Conservation (phyloP, 495 filamentous ascomycete species). For the Bacidia rubella region DNA sequence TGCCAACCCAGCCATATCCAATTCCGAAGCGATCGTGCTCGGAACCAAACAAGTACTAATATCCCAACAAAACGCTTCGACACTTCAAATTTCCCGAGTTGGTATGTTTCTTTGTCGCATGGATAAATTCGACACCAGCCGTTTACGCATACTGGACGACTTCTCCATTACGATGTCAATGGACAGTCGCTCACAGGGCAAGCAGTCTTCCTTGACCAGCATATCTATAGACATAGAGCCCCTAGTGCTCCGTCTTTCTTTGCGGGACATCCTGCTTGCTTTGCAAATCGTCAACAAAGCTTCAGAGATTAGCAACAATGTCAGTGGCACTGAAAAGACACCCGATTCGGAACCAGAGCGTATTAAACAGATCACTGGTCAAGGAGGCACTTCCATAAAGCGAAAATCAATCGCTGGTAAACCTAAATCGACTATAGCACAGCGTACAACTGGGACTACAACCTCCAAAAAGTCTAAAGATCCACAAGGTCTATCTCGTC, state of each 20-base stretch:
- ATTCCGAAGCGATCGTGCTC: constrained; percentile 90
- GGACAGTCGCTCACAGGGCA: constrained; percentile 59
- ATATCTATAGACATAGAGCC: constrained; percentile 84
- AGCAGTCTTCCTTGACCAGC: constrained; percentile 53
- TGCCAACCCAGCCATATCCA: constrained; percentile 77
- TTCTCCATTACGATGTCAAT: constrained; percentile 84
- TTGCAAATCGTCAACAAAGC: constrained; percentile 89
- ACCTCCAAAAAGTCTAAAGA: constrained; percentile 21
- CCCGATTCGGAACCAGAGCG: constrained; percentile 46
- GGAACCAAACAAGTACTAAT: constrained; percentile 87
- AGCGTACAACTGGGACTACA: constrained; percentile 30
- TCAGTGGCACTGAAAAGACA: constrained; percentile 23
- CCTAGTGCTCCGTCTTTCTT: constrained; percentile 77
- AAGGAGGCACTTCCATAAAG: constrained; percentile 32
- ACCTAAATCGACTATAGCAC: constrained; percentile 44
- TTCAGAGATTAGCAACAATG: constrained; percentile 61
- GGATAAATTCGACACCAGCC: constrained; percentile 82
- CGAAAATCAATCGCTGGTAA: constrained; percentile 53
- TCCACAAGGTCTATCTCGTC: constrained; percentile 9
- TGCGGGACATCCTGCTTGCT: constrained; percentile 87
- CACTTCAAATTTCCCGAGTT: constrained; percentile 79
- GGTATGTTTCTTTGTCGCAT: constrained; percentile 98
- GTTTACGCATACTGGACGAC: constrained; percentile 85
- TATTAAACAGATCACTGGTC: constrained; percentile 50
- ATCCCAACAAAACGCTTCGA: constrained; percentile 86